Conservation (phyloP, 345 rosid genomes). For the Euphorbia lathyris region DNA sequence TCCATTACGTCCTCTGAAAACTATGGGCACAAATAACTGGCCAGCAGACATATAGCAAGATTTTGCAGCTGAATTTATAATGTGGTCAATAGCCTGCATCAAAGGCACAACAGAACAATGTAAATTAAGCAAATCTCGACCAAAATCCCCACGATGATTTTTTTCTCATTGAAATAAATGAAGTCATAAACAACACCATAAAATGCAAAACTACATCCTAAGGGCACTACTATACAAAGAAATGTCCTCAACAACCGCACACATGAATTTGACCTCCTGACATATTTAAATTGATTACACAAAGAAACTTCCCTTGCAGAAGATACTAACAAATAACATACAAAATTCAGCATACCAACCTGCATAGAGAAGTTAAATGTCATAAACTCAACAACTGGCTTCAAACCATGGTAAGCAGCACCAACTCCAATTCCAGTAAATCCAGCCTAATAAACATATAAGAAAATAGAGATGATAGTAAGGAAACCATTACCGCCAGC, state of each 20-base stretch:
- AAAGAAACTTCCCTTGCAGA: background rate
- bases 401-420: constrained; percentile 85
- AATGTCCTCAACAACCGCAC: no score
- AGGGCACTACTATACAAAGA: background rate
- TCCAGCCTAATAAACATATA: constrained; percentile 70
- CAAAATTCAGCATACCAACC: constrained; percentile 33
- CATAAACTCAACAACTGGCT: constrained; percentile 89
- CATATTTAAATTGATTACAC: background rate
- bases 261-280: background rate
- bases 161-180: background rate
- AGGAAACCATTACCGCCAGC: background rate
- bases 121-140: background rate
- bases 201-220: constrained; percentile 2
- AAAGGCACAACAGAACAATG: constrained; percentile 3
- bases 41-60: constrained; percentile 90
- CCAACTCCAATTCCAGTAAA: constrained; percentile 97
- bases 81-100: constrained; percentile 85
- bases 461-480: constrained; percentile 11
- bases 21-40: constrained; percentile 72
- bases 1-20: constrained; percentile 96
- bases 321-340: background rate
- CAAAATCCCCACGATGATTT: background rate
- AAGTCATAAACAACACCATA: background rate
- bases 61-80: constrained; percentile 89
- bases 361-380: constrained; percentile 94